phyloP scores from a whole-genome alignment of 352 stramenopile genomes.

The Phytophthora agathidicida region DNA sequence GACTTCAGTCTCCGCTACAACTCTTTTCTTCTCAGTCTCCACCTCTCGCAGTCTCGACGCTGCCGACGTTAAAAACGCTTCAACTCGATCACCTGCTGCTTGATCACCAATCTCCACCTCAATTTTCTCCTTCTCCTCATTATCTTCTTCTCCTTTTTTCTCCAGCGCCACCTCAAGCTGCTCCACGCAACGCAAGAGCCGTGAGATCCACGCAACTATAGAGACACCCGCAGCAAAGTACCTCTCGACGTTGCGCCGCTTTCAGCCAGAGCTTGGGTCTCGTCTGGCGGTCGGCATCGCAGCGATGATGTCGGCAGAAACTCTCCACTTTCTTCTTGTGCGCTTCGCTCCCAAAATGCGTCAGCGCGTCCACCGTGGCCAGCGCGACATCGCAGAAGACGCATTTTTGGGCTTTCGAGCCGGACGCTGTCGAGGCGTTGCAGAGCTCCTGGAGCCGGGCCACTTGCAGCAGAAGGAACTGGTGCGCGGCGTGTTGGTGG shows the following conservation, averaged over 20 bases:
- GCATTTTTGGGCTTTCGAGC: constrained; percentile 12
- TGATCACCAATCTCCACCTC: not conserved
- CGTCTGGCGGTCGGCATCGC: constrained; percentile 47
- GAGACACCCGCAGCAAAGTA: constrained; percentile 14
- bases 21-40: constrained; percentile 3
- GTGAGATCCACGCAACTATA: constrained; percentile 7
- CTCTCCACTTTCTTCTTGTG: constrained; percentile 47
- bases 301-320: constrained; percentile 66
- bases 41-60: constrained; percentile 39
- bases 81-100: constrained; percentile 5
- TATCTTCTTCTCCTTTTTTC: not conserved
- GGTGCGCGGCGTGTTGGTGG: constrained; percentile 50
- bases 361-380: constrained; percentile 24
- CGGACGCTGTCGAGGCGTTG: constrained; percentile 6
- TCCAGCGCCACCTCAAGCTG: constrained; percentile 14
- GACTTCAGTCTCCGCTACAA: not conserved
- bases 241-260: constrained; percentile 28
- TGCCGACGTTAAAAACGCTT: constrained; percentile 55
- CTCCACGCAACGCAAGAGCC: constrained; percentile 3
- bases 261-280: constrained; percentile 47
- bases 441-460: constrained; percentile 38
- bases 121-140: not conserved
- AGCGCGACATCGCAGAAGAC: constrained; percentile 45
- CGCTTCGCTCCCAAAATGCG: constrained; percentile 44
- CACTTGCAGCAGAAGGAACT: constrained; percentile 46